Conservation (phyloP, 2,329 filamentous ascomycete genomes). For the Paramyrothecium sp. region DNA sequence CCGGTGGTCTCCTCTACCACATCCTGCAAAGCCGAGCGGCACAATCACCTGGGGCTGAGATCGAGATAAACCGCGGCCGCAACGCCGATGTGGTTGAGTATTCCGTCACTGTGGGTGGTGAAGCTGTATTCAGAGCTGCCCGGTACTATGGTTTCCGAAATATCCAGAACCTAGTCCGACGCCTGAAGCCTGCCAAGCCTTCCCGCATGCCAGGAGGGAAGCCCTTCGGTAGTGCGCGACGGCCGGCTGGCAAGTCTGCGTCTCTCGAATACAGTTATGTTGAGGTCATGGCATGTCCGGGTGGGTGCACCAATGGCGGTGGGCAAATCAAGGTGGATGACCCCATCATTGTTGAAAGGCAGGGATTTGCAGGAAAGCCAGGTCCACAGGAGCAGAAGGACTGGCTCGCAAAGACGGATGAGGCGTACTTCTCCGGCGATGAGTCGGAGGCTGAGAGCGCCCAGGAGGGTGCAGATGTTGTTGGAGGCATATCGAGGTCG, state of each 20-base stretch:
- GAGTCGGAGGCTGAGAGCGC: slow-evolving; percentile 41
- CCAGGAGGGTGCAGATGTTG: slow-evolving; percentile 34
- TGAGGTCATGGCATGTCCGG: slow-evolving; percentile 98
- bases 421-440: slow-evolving; percentile 83
- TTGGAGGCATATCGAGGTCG: slow-evolving; percentile 65
- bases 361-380: slow-evolving; percentile 50
- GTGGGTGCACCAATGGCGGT: slow-evolving; percentile 97
- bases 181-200: slow-evolving; percentile 75
- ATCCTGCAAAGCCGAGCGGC: slow-evolving; percentile 74
- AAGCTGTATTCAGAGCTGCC: slow-evolving; percentile 72
- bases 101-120: slow-evolving; percentile 56
- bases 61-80: slow-evolving; percentile 72
- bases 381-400: slow-evolving; percentile 80
- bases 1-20: slow-evolving; percentile 85
- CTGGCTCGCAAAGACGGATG: slow-evolving; percentile 80
- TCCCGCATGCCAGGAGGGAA: slow-evolving; percentile 79
- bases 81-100: slow-evolving; percentile 94
- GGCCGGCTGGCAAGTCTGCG: slow-evolving; percentile 46
- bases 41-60: slow-evolving; percentile 67
- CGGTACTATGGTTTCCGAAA: slow-evolving; percentile 98
- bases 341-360: slow-evolving; percentile 55
- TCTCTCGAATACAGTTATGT: slow-evolving; percentile 81
- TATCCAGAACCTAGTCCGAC: slow-evolving; percentile 95
- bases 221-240: slow-evolving; percentile 54
- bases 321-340: slow-evolving; percentile 93